phyloP scores from a whole-genome alignment of 805 yeast species.

The Barnettozyma californica region DNA sequence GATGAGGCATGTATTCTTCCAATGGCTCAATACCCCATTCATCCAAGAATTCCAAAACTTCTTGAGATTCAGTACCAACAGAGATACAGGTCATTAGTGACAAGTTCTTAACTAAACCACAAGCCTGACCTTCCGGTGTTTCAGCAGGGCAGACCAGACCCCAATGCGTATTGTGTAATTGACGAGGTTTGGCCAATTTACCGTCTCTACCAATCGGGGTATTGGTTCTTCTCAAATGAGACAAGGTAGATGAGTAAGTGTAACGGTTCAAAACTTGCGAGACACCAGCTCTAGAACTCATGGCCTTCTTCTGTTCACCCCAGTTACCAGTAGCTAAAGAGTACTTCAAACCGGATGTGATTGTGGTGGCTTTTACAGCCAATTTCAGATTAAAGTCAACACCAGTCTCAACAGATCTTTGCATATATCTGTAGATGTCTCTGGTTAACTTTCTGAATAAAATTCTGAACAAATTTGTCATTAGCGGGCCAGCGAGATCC shows the following conservation, averaged over 20 bases:
- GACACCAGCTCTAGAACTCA: constrained; percentile 98
- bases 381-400: constrained; percentile 93
- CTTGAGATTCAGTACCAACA: constrained; percentile 96
- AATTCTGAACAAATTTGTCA: constrained; percentile 92
- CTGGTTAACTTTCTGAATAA: constrained; percentile 91
- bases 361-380: constrained; percentile 95
- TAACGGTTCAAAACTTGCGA: constrained; percentile 97
- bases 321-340: constrained; percentile 99
- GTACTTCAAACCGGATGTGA: constrained; percentile 95
- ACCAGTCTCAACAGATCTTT: constrained; percentile 96
- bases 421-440: constrained; percentile 97
- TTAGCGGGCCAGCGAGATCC: constrained; percentile 96
- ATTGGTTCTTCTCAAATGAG: constrained; percentile 97
- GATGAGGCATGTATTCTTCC: constrained; percentile 91
- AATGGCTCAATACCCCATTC: constrained; percentile 99
- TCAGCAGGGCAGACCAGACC: constrained; percentile 99
- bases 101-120: constrained; percentile 96
- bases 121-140: constrained; percentile 99
- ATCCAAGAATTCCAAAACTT: constrained; percentile 85
- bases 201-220: constrained; percentile 99
- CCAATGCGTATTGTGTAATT: constrained; percentile 99
- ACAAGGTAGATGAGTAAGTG: constrained; percentile 96
- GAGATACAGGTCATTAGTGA: constrained; percentile 97
- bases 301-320: constrained; percentile 99
- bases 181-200: constrained; percentile 97